Evolutionary conservation across 352 stramenopile species (phyloP).

Genomic region (Pythium periplocum): DNA sequence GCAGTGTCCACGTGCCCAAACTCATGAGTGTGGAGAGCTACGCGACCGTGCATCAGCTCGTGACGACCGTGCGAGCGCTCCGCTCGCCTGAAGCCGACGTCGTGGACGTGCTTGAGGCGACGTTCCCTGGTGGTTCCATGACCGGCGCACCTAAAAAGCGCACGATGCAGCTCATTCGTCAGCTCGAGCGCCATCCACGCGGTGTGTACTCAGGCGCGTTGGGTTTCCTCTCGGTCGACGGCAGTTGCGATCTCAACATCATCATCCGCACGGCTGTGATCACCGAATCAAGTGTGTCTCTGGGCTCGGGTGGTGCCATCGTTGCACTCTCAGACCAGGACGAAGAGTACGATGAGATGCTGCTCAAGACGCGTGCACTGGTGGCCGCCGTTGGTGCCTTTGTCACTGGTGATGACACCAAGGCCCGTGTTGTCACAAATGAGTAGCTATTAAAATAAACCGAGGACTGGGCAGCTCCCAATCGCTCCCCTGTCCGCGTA

Average conservation of each 20-base stretch:
- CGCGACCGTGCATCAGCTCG: constrained; percentile 97
- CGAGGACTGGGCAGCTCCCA: not conserved
- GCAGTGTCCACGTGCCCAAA: constrained; percentile 89
- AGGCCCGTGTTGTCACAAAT: constrained; percentile 23
- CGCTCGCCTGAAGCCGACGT: constrained; percentile 42
- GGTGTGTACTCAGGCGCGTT: constrained; percentile 96
- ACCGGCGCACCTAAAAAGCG: constrained; percentile 96
- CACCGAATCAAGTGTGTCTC: constrained; percentile 63
- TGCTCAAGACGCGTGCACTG: constrained; percentile 83
- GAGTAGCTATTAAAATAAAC: not conserved
- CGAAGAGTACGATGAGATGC: constrained; percentile 93
- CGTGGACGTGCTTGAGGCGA: constrained; percentile 91
- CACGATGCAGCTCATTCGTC: constrained; percentile 94
- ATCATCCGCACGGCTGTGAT: constrained; percentile 95
- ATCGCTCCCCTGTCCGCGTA: not conserved
- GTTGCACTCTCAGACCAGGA: constrained; percentile 91
- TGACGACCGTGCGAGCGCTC: constrained; percentile 91
- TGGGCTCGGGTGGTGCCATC: constrained; percentile 95
- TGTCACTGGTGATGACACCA: constrained; percentile 38
- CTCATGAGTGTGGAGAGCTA: constrained; percentile 96
- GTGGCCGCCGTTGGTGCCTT: constrained; percentile 54
- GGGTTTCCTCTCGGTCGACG: constrained; percentile 94
- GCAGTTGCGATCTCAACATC: constrained; percentile 96
- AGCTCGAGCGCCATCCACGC: constrained; percentile 84
- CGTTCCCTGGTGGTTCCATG: constrained; percentile 97